Base-by-base conservation (phyloP, 2,329 filamentous ascomycete species). In the Epichloe aotearoae region DNA sequence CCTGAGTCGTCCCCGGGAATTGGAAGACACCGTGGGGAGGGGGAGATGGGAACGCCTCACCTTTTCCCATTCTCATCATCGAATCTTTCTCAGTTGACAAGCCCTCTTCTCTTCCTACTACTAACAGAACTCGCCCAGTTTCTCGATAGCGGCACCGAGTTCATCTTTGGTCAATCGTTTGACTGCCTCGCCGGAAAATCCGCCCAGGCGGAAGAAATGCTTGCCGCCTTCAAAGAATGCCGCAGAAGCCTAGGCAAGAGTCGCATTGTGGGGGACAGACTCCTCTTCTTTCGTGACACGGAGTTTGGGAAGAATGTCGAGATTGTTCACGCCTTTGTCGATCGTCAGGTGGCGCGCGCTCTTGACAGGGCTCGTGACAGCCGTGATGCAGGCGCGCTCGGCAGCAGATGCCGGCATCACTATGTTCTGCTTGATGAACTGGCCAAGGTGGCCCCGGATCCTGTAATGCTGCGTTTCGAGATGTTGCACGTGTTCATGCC, bases 111-210 rank as follows among this genome's bases (percentile, higher is more conserved):
- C 23, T 3, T 4, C 11, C 14, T 19, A 3, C 8, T 44, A 11
- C 8, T 44, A 37, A 49, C 23, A 14, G 6, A 17, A 5, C 15
- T 10, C 7, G 1, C 15, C 8, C 15, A 47, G 49, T 50, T 50
- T n/a, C 36, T 50, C 5, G 44, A 50, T 11, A 50, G 38, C 11
- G 38, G 26, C 19, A 50, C 49, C 23, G 49, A 47, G 14, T 50
- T 50, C 30, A 23, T 50, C 33, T 50, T 50, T 50, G 49, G 49
- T 10, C 34, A 47, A 20, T 47, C 49, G 5, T 50, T 50, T 30
- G 11, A 42, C 30, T 50, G 42, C 17, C 43, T 50, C 15, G 8
- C 19, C 34, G 37, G 36, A 8, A 23, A 46, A 19, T 26, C 23
- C 30, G 8, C 23, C 36, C 26, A 50, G 33, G 38, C 19, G 4